Evolutionary conservation across 1,284 basidiomycete genomes (phyloP).

Genomic region (Puccinia sorghi): DNA sequence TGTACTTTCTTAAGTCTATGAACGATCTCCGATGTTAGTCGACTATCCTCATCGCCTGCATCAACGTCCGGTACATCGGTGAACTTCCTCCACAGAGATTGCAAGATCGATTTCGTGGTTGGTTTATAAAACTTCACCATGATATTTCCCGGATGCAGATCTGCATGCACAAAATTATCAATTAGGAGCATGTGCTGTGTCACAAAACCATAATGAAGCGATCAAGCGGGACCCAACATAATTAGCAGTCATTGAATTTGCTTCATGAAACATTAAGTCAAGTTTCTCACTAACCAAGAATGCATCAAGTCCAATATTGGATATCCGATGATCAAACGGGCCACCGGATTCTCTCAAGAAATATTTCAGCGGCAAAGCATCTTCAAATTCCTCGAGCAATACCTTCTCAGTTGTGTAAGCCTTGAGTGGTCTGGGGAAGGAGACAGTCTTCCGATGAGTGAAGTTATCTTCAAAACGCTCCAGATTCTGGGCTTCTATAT

Average conservation of each 20-base stretch:
- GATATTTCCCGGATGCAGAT: slow-evolving; percentile 92
- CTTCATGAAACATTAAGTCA: too few relatives aligned
- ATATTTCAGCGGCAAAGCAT: slow-evolving; percentile 83
- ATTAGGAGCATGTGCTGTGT: slow-evolving; percentile 90
- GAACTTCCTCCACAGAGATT: slow-evolving; percentile 52
- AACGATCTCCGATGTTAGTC: slow-evolving; percentile 24
- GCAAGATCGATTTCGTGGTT: slow-evolving; percentile 61
- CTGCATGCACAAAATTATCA: slow-evolving; percentile 97
- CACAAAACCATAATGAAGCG: slow-evolving; percentile 48
- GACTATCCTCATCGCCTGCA: slow-evolving; percentile 15
- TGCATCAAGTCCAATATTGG: slow-evolving; percentile 89
- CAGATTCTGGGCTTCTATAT: slow-evolving; percentile 87
- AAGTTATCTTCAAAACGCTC: slow-evolving; percentile 85
- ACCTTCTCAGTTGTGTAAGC: slow-evolving; percentile 77
- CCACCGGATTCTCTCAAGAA: slow-evolving; percentile 86
- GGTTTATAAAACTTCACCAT: slow-evolving; percentile 94
- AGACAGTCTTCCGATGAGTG: slow-evolving; percentile 69
- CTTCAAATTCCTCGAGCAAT: slow-evolving; percentile 88
- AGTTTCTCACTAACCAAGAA: slow-evolving; percentile 70
- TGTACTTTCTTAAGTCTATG: slow-evolving; percentile 21
- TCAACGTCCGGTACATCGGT: slow-evolving; percentile 5
- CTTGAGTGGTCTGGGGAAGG: slow-evolving; percentile 83
- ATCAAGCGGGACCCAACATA: not conserved
- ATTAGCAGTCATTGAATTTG: not conserved
- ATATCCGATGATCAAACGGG: slow-evolving; percentile 83